Evolutionary conservation across 441 rosid species (phyloP).

Genomic region (Isatis lusitanica): DNA sequence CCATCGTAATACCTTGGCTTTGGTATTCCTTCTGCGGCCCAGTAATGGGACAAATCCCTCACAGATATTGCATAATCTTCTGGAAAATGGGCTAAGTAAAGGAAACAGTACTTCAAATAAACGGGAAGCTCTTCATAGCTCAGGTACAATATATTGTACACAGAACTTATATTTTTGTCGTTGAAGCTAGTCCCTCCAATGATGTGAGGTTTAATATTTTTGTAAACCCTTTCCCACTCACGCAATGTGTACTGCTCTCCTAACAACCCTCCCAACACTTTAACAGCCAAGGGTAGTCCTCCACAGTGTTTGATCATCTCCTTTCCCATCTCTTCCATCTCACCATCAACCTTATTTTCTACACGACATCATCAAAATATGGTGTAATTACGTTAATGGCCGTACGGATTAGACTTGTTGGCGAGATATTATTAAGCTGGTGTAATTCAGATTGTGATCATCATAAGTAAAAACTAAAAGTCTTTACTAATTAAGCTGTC

Average conservation of each 20-base stretch:
- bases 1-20: background rate
- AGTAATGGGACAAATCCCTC: background rate
- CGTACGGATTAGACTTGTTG: background rate
- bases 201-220: constrained; percentile 3
- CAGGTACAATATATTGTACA: background rate
- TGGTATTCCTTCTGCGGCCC: constrained; percentile 32
- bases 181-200: background rate
- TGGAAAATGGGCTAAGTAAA: constrained; percentile 37
- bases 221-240: constrained; percentile 14
- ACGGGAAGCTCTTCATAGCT: constrained; percentile 32
- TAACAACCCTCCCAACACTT: constrained; percentile 21
- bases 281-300: constrained; percentile 19
- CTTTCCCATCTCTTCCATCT: background rate
- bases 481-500: background rate
- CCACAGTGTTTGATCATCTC: constrained; percentile 32
- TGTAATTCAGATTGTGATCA: too few relatives aligned
- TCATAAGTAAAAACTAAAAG: too few relatives aligned
- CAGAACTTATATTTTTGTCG: background rate
- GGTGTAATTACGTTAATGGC: background rate
- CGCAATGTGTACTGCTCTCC: background rate
- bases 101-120: constrained; percentile 37
- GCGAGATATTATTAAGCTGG: background rate
- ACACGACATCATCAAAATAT: background rate
- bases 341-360: background rate
- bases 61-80: constrained; percentile 11